Evolutionary conservation across 2,329 filamentous ascomycete species (phyloP), one percentile per base, ranked within the genome.

Genomic region (Hymenoscyphus fraxineus): DNA sequence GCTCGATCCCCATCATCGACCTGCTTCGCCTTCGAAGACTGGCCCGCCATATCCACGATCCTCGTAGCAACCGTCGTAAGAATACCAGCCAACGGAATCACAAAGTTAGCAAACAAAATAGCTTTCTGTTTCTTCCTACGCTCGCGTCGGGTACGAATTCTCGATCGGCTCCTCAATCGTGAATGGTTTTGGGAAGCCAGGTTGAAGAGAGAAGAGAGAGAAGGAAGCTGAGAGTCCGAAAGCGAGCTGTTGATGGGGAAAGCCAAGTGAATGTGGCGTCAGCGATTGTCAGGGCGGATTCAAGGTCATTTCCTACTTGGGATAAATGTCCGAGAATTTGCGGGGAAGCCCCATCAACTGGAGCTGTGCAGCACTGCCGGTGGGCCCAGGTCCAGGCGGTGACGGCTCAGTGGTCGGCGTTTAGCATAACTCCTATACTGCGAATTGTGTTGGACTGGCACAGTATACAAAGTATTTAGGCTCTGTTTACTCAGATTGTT

Each of bases 41-140:
- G 59, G 27, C 59, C 66, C 31, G 68, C 71, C 67, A 73, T 70
- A 62, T 73, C 69, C 64, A 69, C 67, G 2, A 71, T 54, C 60
- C 68, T 63, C 57, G 68, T 65, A 51, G 67, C 47, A 31, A 72
- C 19, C 6, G 44, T 38, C n/a, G 60, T 70, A 41, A 69, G 63
- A 35, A 71, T 38, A 19, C 63, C 66, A 35, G 70, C 65, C 38
- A 68, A 58, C 22, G 66, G 68, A 32, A 72, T 66, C 3, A 68
- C 65, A 65, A 71, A 72, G 62, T 68, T 54, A 32, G 54, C 19
- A 61, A 59, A 35, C 67, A 69, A n/a, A 58, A 22, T n/a, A n/a
- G 44, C n/a, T 19, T 27, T 3, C 4, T 22, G 6, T 22, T 51
- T 19, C 10, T 61, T 62, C 41, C 65, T 55, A 39, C 41, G 54